These are phyloP conservation scores for Chalaropsis ovoidea DNA, from an alignment of 2,329 filamentous ascomycete species.

Conservation along the genomic window DNA sequence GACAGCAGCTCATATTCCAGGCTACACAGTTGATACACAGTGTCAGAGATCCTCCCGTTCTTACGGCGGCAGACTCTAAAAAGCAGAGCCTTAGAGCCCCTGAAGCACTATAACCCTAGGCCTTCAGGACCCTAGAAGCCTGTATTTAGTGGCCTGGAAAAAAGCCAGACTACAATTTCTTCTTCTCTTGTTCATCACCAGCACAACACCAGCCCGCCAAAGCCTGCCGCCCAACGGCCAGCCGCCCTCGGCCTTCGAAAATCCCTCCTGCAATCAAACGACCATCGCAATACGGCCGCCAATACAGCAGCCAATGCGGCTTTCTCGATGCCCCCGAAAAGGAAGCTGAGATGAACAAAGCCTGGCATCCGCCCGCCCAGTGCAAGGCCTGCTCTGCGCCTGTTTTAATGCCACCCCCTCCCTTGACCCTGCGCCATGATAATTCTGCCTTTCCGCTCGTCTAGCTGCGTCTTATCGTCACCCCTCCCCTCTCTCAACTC, in stretches of 20 bases:
- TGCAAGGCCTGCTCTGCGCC: conserved; percentile 3
- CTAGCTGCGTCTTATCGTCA: not conserved
- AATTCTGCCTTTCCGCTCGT: not conserved
- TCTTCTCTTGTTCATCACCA: not conserved
- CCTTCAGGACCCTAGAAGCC: not conserved
- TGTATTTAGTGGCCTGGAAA: not conserved
- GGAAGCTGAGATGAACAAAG: conserved; percentile 9
- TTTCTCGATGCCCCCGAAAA: not conserved
- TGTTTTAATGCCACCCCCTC: conserved; percentile 9
- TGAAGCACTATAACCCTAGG: not conserved
- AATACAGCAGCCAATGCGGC: not conserved
- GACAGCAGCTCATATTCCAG: not conserved
- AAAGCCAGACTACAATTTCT: not conserved
- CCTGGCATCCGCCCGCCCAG: not conserved
- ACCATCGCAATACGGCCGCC: not conserved
- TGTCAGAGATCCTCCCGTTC: not conserved
- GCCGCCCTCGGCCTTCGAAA: not conserved
- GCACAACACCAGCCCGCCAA: not conserved
- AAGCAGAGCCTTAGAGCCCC: not conserved
- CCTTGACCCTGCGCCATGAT: not conserved
- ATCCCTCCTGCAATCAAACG: not conserved
- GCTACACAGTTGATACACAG: not conserved
- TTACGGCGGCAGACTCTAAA: not conserved
- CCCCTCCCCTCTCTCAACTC: conserved; percentile 4
- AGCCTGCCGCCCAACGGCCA: not conserved